phyloP scores from a whole-genome alignment of 768 basidiomycete species.

The Hirschioporus abietinus region DNA sequence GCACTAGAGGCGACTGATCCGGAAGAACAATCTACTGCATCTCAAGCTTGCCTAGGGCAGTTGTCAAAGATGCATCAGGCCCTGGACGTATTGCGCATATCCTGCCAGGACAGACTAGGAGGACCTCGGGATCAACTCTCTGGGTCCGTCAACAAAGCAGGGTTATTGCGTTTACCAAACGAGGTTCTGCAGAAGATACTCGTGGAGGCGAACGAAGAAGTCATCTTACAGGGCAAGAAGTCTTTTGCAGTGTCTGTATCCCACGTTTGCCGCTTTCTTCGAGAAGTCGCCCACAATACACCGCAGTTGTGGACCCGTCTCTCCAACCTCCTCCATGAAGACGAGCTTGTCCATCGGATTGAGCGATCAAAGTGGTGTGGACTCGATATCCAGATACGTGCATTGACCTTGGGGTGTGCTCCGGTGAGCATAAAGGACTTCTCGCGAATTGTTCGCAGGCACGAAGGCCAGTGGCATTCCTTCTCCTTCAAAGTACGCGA shows the following conservation, averaged over 20 bases:
- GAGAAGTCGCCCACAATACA: slow-evolving; percentile 25
- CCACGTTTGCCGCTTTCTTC: slow-evolving; percentile 28
- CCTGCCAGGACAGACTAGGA: background rate
- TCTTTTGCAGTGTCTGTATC: slow-evolving; percentile 13
- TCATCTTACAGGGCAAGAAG: background rate
- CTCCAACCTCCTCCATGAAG: slow-evolving; percentile 5
- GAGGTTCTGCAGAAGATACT: background rate
- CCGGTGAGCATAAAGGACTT: background rate
- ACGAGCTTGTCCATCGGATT: background rate
- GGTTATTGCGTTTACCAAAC: background rate
- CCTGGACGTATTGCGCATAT: background rate
- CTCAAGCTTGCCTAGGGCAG: background rate
- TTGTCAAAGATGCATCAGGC: background rate
- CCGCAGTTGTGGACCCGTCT: slow-evolving; percentile 26
- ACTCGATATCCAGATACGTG: background rate
- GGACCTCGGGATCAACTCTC: background rate
- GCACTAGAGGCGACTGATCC: background rate
- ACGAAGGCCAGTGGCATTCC: background rate
- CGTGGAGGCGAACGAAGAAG: background rate
- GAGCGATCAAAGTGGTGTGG: background rate
- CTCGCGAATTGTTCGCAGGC: background rate
- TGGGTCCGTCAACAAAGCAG: background rate
- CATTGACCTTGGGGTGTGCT: background rate
- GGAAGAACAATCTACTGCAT: background rate
- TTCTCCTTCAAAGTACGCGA: background rate